These are phyloP conservation scores for Hemisphaericaspora lyxosophila DNA, from an alignment of 1,139 yeast genomes.

Conservation along the genomic window DNA sequence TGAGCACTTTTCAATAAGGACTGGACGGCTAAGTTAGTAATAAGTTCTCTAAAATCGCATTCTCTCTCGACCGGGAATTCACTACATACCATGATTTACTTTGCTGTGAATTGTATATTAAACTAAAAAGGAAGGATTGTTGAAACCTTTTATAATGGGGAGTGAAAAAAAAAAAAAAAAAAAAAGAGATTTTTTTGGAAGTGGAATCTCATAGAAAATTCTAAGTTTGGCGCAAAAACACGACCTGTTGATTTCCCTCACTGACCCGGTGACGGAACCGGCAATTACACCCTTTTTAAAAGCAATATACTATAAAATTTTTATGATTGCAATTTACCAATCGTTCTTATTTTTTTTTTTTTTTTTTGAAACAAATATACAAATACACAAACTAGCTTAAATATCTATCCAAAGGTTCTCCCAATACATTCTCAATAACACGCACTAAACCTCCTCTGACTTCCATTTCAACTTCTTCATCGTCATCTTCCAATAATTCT, in stretches of 20 bases:
- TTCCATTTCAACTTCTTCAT: conserved; percentile 87
- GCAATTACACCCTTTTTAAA: no score
- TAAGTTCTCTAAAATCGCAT: no score
- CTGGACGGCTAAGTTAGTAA: conserved; percentile 23
- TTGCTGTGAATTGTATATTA: no score
- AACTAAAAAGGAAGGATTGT: no score
- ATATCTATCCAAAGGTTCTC: conserved; percentile 92
- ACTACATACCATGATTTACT: conserved; percentile 9
- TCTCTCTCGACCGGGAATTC: no score
- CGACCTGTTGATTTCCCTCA: not conserved
- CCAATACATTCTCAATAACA: conserved; percentile 87
- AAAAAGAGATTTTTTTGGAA: no score
- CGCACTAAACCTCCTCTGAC: conserved; percentile 91
- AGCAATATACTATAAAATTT: no score
- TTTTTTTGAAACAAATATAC: no score
- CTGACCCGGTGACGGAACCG: no score
- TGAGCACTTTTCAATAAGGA: conserved; percentile 80
- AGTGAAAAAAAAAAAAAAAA: no score
- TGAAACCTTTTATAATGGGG: not conserved
- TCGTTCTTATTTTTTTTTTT: no score
- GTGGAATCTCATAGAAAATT: conserved; percentile 9
- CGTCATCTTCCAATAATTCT: conserved; percentile 92
- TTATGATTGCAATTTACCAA: no score
- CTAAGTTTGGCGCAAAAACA: not conserved
- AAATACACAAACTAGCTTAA: conserved; percentile 46